Percentiles rank a stretch among this genome's conserved stretches.
These are phyloP conservation scores for Sistotremastrum niveocremeum DNA, from an alignment of 768 basidiomycete genomes.

Conservation along the genomic window DNA sequence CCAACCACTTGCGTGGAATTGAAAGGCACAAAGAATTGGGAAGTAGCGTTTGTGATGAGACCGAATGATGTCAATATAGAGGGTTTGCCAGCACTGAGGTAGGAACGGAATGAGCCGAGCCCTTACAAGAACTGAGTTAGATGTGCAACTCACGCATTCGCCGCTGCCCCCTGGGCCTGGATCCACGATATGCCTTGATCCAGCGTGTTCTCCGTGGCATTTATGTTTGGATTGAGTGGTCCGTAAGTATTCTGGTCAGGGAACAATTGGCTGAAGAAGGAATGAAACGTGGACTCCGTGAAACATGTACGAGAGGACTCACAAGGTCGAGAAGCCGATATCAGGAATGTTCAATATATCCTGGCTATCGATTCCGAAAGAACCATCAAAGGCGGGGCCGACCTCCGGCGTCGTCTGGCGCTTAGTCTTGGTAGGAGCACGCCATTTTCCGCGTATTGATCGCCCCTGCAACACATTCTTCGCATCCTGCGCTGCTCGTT, in stretches of 20 bases:
- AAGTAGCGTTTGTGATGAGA: slow-evolving; percentile 43
- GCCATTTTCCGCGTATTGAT: slow-evolving; percentile 45
- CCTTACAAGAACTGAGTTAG: neutral
- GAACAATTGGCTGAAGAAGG: slow-evolving; percentile 33
- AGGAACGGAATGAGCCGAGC: neutral
- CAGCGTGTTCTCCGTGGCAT: slow-evolving; percentile 39
- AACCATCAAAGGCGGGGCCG: slow-evolving; percentile 45
- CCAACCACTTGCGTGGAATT: slow-evolving; percentile 26
- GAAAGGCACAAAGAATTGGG: slow-evolving; percentile 47
- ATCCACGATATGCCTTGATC: slow-evolving; percentile 46
- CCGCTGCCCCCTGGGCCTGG: slow-evolving; percentile 28
- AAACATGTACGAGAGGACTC: neutral
- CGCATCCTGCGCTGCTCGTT: slow-evolving; percentile 18
- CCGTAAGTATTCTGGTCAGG: slow-evolving; percentile 53
- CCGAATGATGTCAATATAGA: slow-evolving; percentile 41
- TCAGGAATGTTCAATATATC: slow-evolving; percentile 45
- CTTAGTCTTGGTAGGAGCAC: slow-evolving; percentile 31
- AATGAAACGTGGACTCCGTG: neutral
- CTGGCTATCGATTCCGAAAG: slow-evolving; percentile 52
- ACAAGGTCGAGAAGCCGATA: slow-evolving; percentile 43
- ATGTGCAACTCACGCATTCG: slow-evolving; percentile 24
- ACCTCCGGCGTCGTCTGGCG: slow-evolving; percentile 33
- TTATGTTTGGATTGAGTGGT: slow-evolving; percentile 31
- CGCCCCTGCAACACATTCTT: slow-evolving; percentile 23
- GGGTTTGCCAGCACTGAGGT: slow-evolving; percentile 40